Evolutionary conservation across 2,329 filamentous ascomycete genomes (phyloP), one percentile per base, ranked within the genome.

Genomic region (Trematosphaeria pertusa): DNA sequence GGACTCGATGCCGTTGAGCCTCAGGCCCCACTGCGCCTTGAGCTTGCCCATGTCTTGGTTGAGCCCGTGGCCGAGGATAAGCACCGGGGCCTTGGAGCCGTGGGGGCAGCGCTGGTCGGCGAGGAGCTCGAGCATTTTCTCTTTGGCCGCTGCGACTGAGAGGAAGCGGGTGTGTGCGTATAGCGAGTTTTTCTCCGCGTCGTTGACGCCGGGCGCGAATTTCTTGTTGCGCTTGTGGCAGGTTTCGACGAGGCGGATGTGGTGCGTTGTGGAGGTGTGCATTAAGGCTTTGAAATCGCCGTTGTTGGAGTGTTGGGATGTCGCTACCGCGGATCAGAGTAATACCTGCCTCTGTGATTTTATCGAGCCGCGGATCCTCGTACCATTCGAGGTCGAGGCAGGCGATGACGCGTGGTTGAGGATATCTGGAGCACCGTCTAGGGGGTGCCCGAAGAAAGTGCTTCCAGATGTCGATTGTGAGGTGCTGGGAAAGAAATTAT

Each of bases 211-310:
- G 24, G 24, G 24, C 8, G 35, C 17, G 9, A 37, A 14, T 20
- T 11, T 20, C 11, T 43, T 17, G 21, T 43, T 43, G 20, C 40
- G 40, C 40, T 36, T 36, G 32, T 45, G 43, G 35, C 43, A 38
- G 18, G 24, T 34, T 12, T 45, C 43, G 35, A 32, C 26, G 15
- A 39, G 12, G n/a, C 43, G 28, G 4, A 39, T 34, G 17, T 43
- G 33, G 32, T 28, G 37, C 12, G 20, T 37, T 18, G 18, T 11
- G 14, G 18, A 37, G 5, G 35, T 19, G n/a, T 37, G 11, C 5
- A 37, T 10, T 22, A 22, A 14, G n/a, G 17, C 8, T 3, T 5
- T 8, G 10, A 37, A 14, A 14, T 37, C 35, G 4, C 4, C 17
- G 35, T 21, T 12, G n/a, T 7, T 8, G 12, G 8, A 8, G 24